Percentiles rank a stretch among this genome's conserved stretches.
Conservation (phyloP, 257 asterid species). For the Fraxinus americana region DNA sequence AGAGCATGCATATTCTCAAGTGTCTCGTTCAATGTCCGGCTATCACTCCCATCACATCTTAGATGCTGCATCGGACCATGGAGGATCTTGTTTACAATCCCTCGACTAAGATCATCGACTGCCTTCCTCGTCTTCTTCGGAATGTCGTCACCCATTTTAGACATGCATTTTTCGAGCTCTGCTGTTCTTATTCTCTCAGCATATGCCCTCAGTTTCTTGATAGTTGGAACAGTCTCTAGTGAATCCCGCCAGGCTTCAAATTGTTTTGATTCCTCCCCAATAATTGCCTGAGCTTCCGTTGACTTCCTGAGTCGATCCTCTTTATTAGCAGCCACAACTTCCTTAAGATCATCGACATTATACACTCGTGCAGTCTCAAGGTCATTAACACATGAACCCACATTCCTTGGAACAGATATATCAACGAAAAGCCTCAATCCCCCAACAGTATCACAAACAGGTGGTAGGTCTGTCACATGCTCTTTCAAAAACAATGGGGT, state of each 20-base stretch:
- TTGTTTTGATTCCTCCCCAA: constrained; percentile 75
- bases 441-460: constrained; percentile 48
- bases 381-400: constrained; percentile 77
- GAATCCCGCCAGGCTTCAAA: constrained; percentile 98
- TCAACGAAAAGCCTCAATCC: constrained; percentile 74
- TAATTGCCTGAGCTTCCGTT: constrained; percentile 87
- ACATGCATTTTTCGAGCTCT: constrained; percentile 86
- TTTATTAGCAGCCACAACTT: constrained; percentile 93
- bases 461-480: constrained; percentile 56
- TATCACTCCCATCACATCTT: constrained; percentile 94
- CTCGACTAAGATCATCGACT: constrained; percentile 86
- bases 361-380: constrained; percentile 66
- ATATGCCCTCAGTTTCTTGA: constrained; percentile 88
- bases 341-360: constrained; percentile 93
- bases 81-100: constrained; percentile 86
- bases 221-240: constrained; percentile 87
- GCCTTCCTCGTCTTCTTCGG: constrained; percentile 79
- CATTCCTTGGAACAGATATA: constrained; percentile 91
- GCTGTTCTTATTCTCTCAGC: constrained; percentile 84
- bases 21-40: constrained; percentile 84
- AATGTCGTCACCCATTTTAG: constrained; percentile 91
- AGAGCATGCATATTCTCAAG: constrained; percentile 98
- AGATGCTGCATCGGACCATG: constrained; percentile 99
- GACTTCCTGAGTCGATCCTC: constrained; percentile 89
- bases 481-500: constrained; percentile 68